Percentiles rank a stretch among this genome's conserved stretches.
Evolutionary conservation across 148 eudicot genomes (phyloP).

Genomic region (Rhododendron ovatum): DNA sequence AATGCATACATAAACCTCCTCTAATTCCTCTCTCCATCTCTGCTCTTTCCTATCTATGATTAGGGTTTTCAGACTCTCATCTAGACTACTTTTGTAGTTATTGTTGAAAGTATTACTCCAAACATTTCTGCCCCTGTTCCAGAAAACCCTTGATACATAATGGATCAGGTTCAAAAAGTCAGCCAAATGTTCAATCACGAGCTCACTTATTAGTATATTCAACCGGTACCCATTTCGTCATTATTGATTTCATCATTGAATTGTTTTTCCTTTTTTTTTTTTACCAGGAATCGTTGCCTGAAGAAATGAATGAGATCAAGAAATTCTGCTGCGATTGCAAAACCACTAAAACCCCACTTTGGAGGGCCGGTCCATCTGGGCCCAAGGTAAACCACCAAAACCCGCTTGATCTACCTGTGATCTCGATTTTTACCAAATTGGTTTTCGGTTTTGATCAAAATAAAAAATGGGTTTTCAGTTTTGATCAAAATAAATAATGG

Average conservation of each 20-base stretch:
- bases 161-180: constrained; percentile 16
- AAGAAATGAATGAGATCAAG: constrained; percentile 22
- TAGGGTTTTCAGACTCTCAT: background rate
- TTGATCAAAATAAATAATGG: background rate
- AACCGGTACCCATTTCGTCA: background rate
- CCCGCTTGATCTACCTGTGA: background rate
- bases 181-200: background rate
- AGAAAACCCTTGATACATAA: background rate
- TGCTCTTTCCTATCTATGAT: background rate
- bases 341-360: constrained; percentile 47
- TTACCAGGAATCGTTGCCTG: constrained; percentile 14
- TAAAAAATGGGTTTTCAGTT: background rate
- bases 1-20: background rate
- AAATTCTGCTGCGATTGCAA: constrained; percentile 40
- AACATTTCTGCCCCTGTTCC: background rate
- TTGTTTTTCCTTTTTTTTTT: background rate
- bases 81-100: background rate
- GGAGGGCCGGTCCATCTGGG: constrained; percentile 71
- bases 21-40: background rate
- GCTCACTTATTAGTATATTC: background rate
- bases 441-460: background rate
- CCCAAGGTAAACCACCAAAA: constrained; percentile 39
- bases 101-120: background rate
- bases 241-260: background rate
- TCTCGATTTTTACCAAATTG: background rate